These are phyloP conservation scores for Hypsizygus marmoreus DNA, from an alignment of 768 basidiomycete species.

Conservation along the genomic window DNA sequence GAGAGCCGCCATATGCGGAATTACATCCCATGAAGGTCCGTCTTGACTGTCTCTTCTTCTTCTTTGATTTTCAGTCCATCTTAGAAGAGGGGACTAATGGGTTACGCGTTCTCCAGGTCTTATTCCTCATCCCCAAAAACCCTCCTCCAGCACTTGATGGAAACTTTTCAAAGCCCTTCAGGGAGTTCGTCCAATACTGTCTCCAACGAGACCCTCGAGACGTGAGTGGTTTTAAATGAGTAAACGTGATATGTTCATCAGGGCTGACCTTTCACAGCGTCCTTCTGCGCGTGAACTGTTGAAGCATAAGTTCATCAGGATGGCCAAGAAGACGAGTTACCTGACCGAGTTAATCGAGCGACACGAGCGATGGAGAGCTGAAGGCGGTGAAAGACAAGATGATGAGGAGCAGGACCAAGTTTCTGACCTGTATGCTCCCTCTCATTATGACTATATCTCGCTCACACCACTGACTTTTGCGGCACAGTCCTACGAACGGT, in stretches of 20 bases:
- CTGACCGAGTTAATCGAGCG: conserved; percentile 95
- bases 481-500: conserved; percentile 49
- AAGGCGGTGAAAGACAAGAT: conserved; percentile 77
- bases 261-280: conserved; percentile 54
- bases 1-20: conserved; percentile 98
- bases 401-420: conserved; percentile 66
- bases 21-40: conserved; percentile 98
- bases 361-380: conserved; percentile 90
- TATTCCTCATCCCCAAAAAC: conserved; percentile 98
- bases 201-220: conserved; percentile 93
- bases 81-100: background rate
- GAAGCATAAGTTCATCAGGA: conserved; percentile 93
- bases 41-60: background rate
- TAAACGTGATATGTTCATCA: no score
- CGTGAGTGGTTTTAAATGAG: conserved; percentile 47
- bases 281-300: conserved; percentile 94
- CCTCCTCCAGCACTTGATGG: conserved; percentile 89
- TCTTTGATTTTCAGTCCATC: background rate
- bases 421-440: conserved; percentile 61
- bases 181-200: conserved; percentile 92
- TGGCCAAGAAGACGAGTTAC: conserved; percentile 94
- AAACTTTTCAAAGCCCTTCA: conserved; percentile 89
- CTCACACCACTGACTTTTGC: conserved; percentile 7
- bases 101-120: conserved; percentile 60
- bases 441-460: conserved; percentile 2